phyloP scores from a whole-genome alignment of 192 early-diverging fungal species.

The Mortierella antarctica region DNA sequence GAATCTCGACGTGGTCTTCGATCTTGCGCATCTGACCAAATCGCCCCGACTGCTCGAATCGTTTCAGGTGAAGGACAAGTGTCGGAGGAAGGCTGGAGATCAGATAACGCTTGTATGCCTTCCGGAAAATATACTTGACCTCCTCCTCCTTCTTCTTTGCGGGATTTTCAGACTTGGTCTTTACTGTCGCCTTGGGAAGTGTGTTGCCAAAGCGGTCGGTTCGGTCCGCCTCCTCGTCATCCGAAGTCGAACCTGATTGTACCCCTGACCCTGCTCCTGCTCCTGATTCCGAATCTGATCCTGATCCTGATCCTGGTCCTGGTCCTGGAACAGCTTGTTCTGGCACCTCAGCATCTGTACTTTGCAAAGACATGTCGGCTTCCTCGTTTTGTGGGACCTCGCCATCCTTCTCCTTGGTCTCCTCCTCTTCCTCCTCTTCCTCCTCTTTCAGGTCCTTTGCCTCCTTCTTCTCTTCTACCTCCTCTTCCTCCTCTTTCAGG shows the following conservation, averaged over 20 bases:
- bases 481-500: neutral
- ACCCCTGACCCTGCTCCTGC: neutral
- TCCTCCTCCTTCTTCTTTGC: constrained; percentile 6
- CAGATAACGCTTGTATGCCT: constrained; percentile 55
- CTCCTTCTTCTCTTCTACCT: neutral
- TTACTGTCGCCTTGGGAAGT: neutral
- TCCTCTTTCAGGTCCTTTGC: neutral
- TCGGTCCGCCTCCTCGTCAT: constrained; percentile 5
- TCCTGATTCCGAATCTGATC: constrained; percentile 5
- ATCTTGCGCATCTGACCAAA: constrained; percentile 57
- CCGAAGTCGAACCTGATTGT: neutral
- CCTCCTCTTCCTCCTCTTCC: neutral
- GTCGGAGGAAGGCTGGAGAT: constrained; percentile 53
- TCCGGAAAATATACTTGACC: constrained; percentile 45
- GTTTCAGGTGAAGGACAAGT: constrained; percentile 58
- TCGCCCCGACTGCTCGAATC: constrained; percentile 55
- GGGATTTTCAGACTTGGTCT: neutral
- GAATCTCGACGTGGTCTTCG: constrained; percentile 54
- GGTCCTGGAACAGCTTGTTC: neutral
- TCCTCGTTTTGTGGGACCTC: neutral
- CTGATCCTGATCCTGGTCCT: neutral
- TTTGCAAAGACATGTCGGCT: neutral
- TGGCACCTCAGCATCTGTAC: neutral
- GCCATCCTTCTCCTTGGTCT: neutral
- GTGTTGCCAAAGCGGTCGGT: constrained; percentile 40